These are phyloP conservation scores for Fraxinus ornus DNA, from an alignment of 305 asterid species.

Conservation along the genomic window DNA sequence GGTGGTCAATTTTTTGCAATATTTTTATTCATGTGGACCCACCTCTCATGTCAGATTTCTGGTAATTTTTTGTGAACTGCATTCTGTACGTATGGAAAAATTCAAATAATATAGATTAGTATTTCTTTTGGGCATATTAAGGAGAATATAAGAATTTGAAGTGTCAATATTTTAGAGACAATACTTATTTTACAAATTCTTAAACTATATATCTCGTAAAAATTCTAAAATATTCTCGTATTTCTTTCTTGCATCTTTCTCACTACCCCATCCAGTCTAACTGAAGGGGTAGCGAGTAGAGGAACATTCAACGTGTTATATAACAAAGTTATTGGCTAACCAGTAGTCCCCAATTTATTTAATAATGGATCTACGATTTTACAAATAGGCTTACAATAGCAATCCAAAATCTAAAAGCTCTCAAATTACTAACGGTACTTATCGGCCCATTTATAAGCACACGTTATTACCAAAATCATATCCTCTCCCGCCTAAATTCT, in stretches of 20 bases:
- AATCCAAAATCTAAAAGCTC: not conserved
- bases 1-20: no score
- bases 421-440: not conserved
- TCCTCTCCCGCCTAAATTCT: not conserved
- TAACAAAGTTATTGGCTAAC: not conserved
- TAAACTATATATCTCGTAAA: not conserved
- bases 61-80: no score
- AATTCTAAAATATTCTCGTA: not conserved
- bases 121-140: not conserved
- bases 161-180: not conserved
- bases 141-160: not conserved
- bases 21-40: no score
- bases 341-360: not conserved
- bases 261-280: not conserved
- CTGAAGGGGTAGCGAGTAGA: not conserved
- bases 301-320: not conserved
- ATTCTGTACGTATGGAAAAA: no score
- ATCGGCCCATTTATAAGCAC: not conserved
- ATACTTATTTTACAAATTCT: not conserved
- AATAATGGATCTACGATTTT: no score
- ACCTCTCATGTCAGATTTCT: no score
- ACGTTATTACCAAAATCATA: not conserved
- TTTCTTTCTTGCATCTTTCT: not conserved
- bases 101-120: not conserved
- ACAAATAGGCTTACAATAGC: no score